These are phyloP conservation scores for Paracorniculantispora psalliotae DNA, from an alignment of 2,329 filamentous ascomycete species.

Conservation along the genomic window DNA sequence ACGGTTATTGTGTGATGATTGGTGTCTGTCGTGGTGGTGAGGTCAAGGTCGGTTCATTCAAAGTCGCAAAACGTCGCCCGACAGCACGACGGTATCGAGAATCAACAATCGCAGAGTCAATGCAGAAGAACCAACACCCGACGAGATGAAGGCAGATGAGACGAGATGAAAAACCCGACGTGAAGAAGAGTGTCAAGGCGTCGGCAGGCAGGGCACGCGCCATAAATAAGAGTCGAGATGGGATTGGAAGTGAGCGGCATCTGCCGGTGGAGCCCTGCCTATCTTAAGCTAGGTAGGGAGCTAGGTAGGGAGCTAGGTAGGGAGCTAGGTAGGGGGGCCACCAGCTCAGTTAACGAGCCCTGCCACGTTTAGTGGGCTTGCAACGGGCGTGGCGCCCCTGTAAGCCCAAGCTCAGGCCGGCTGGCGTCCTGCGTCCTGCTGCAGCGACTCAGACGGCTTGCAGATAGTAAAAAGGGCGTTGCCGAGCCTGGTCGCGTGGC, in stretches of 20 bases:
- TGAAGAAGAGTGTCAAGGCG: not conserved
- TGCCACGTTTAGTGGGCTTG: not conserved
- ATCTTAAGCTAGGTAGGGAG: not conserved
- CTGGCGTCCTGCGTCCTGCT: not conserved
- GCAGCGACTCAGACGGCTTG: not conserved
- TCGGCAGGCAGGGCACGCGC: not conserved
- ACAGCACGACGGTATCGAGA: too few relatives aligned
- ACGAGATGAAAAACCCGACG: not conserved
- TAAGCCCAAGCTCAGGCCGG: not conserved
- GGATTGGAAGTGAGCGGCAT: not conserved
- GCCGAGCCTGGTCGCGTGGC: conserved; percentile 4
- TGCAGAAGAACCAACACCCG: not conserved
- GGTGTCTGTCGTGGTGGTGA: not conserved
- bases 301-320: not conserved
- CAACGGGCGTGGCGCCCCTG: not conserved
- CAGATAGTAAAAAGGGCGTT: not conserved
- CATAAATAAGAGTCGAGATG: not conserved
- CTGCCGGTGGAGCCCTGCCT: not conserved
- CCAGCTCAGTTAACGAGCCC: not conserved
- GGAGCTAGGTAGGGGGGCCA: not conserved
- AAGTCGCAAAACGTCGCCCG: not conserved
- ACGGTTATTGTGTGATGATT: not conserved
- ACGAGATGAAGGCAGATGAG: not conserved
- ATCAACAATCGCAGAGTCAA: too few relatives aligned
- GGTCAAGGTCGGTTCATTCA: not conserved